Conservation (phyloP, 805 yeast genomes). For the Priceomyces haplophilus region DNA sequence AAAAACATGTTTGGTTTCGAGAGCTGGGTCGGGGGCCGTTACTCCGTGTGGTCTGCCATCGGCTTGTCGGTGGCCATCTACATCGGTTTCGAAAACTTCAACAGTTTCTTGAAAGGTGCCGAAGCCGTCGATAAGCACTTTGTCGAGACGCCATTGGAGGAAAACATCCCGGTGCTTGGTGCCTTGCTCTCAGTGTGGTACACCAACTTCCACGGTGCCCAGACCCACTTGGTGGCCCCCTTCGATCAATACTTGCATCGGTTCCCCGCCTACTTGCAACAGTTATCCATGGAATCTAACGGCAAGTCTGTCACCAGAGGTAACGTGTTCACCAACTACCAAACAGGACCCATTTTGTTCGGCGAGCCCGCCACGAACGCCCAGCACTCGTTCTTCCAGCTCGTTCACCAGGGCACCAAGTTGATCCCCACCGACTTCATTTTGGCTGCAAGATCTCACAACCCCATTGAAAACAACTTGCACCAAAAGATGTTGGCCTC, state of each 20-base stretch:
- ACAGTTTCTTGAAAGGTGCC: constrained; percentile 91
- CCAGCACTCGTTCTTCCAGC: constrained; percentile 98
- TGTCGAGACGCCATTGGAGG: constrained; percentile 73
- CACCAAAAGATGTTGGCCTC: constrained; percentile 99
- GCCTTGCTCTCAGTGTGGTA: constrained; percentile 96
- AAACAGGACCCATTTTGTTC: constrained; percentile 91
- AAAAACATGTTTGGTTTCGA: constrained; percentile 98
- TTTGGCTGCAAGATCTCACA: constrained; percentile 95
- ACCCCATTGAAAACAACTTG: constrained; percentile 89
- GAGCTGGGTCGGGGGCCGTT: constrained; percentile 99
- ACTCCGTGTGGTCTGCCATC: constrained; percentile 99
- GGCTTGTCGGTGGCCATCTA: constrained; percentile 93
- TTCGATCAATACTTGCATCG: constrained; percentile 98
- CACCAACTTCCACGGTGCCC: constrained; percentile 97
- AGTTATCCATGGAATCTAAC: constrained; percentile 97
- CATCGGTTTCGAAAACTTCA: constrained; percentile 94
- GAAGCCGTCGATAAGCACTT: constrained; percentile 96
- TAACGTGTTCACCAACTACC: constrained; percentile 86
- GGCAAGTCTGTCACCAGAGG: constrained; percentile 97
- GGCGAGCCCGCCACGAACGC: constrained; percentile 99
- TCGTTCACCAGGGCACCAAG: constrained; percentile 98
- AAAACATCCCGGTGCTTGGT: constrained; percentile 90
- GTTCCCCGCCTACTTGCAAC: constrained; percentile 99
- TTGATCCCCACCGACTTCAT: constrained; percentile 96
- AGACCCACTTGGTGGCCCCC: constrained; percentile 97